Conservation (phyloP, 768 basidiomycete genomes). For the Boletellus sp. region DNA sequence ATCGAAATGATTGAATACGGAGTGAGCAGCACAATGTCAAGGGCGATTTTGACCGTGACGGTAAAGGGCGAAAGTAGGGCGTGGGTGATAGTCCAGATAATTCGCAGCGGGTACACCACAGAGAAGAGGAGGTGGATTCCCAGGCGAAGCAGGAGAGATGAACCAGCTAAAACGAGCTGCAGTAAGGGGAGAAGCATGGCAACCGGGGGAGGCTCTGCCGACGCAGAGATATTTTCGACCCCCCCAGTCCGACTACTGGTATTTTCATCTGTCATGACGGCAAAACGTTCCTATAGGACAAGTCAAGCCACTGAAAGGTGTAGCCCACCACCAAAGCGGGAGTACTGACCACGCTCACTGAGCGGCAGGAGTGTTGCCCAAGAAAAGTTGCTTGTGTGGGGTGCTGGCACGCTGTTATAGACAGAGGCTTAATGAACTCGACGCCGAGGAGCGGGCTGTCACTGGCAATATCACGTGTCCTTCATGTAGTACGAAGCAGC, state of each 20-base stretch:
- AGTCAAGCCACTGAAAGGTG: background rate
- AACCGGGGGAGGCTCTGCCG: slow-evolving; percentile 22
- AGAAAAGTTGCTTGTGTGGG: background rate
- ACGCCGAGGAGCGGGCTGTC: too few relatives aligned
- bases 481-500: too few relatives aligned
- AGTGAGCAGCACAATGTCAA: slow-evolving; percentile 41
- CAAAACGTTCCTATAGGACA: background rate
- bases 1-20: slow-evolving; percentile 42
- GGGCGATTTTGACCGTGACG: slow-evolving; percentile 38
- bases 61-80: slow-evolving; percentile 50
- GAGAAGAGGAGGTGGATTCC: slow-evolving; percentile 10
- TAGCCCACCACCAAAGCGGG: background rate
- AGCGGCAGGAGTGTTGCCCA: background rate
- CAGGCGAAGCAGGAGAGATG: slow-evolving; percentile 15
- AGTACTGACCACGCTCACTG: background rate
- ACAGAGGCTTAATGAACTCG: too few relatives aligned
- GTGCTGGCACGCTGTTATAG: too few relatives aligned
- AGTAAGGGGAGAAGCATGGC: slow-evolving; percentile 21
- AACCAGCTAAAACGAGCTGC: slow-evolving; percentile 3
- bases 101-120: slow-evolving; percentile 16
- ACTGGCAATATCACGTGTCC: too few relatives aligned
- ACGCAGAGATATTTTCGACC: background rate
- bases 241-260: background rate
- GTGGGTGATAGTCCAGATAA: slow-evolving; percentile 23
- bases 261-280: slow-evolving; percentile 8